A percentile compares a stretch with the other conserved stretches of the same genome.
Evolutionary conservation across 768 basidiomycete genomes (phyloP).

Genomic region (Termitomyces sp.): DNA sequence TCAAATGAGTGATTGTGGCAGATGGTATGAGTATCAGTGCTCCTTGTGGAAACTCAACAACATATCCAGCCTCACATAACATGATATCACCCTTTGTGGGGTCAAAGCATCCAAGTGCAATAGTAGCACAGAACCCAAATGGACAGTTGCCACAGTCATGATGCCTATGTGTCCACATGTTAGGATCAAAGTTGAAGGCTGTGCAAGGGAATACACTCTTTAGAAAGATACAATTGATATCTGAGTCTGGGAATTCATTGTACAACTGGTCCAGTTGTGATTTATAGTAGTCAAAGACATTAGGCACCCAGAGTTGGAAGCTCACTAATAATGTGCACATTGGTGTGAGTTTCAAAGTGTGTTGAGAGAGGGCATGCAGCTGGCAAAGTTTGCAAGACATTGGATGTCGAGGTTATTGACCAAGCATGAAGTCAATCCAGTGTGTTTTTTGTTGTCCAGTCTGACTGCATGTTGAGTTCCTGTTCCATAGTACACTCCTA

Average conservation of each 20-base stretch:
- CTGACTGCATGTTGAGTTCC: neutral
- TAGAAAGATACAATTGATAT: neutral
- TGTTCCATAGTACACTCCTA: neutral
- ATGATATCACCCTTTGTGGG: constrained; percentile 34
- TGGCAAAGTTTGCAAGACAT: no score
- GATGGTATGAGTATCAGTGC: constrained; percentile 28
- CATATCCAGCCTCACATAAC: constrained; percentile 17
- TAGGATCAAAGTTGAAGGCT: constrained; percentile 27
- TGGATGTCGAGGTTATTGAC: no score
- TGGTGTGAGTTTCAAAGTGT: no score
- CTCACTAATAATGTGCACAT: no score
- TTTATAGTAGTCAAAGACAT: neutral
- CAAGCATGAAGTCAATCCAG: no score
- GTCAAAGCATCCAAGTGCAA: constrained; percentile 26
- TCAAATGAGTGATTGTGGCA: constrained; percentile 21
- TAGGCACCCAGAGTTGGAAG: neutral
- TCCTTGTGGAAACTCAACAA: constrained; percentile 6
- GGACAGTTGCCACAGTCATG: constrained; percentile 27
- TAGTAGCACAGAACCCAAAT: constrained; percentile 28
- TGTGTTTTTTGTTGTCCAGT: neutral
- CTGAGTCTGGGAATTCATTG: no score
- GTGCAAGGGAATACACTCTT: neutral
- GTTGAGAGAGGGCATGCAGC: no score
- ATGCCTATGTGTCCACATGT: constrained; percentile 15
- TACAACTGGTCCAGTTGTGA: neutral